A percentile compares a stretch with the other conserved stretches of the same genome.
These are phyloP conservation scores for Uronychia binucleata DNA, from an alignment of 73 alveolate species.

Conservation along the genomic window DNA sequence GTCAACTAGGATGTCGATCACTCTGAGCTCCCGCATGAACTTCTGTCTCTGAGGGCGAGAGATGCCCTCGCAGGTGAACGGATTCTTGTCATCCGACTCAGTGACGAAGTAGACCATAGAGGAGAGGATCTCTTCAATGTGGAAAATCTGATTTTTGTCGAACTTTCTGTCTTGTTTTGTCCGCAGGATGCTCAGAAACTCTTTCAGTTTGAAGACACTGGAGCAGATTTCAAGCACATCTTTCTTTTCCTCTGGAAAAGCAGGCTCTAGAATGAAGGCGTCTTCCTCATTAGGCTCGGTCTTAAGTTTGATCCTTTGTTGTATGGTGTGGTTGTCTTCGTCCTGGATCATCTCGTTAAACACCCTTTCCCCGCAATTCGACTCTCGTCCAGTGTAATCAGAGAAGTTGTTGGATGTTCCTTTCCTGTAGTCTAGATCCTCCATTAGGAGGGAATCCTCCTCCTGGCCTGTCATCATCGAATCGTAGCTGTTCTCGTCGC, in stretches of 20 bases:
- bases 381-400: not conserved
- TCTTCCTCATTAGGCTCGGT: constrained; percentile 44
- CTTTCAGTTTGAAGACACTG: constrained; percentile 10
- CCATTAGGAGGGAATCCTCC: constrained; percentile 11
- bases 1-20: constrained; percentile 39
- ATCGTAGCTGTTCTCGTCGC: constrained; percentile 4
- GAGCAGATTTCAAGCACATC: constrained; percentile 23
- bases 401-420: constrained; percentile 7
- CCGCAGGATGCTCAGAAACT: constrained; percentile 15
- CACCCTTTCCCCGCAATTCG: constrained; percentile 1
- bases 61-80: constrained; percentile 43
- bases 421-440: constrained; percentile 12
- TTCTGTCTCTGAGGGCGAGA: constrained; percentile 25
- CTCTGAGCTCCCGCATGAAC: constrained; percentile 39
- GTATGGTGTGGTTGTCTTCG: constrained; percentile 6
- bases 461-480: not conserved
- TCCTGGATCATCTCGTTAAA: constrained; percentile 34
- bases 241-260: constrained; percentile 10
- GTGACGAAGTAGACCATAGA: constrained; percentile 38
- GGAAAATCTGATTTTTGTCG: not conserved
- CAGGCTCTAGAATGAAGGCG: constrained; percentile 25
- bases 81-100: constrained; percentile 34
- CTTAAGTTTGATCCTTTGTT: constrained; percentile 26
- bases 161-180: constrained; percentile 6
- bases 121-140: constrained; percentile 22